Conservation (phyloP, 2,329 filamentous ascomycete species). For the Curvularia sp. region DNA sequence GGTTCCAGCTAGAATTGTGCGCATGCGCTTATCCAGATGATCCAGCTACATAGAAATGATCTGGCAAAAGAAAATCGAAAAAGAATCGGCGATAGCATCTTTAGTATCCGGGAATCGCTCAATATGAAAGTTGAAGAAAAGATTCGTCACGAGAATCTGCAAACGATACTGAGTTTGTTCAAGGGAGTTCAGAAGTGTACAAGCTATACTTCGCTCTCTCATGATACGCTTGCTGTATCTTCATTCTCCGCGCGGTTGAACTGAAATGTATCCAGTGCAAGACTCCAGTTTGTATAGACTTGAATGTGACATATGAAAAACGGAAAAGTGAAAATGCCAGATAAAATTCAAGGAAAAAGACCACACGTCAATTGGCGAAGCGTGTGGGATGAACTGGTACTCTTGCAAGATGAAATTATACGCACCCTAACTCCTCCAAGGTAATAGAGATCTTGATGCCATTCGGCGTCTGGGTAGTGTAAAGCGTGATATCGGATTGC, state of each 20-base stretch:
- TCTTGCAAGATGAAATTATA: neutral
- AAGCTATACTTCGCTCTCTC: neutral
- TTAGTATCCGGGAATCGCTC: neutral
- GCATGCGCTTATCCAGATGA: neutral
- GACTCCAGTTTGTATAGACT: neutral
- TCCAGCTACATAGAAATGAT: neutral
- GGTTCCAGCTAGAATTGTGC: neutral
- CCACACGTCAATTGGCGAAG: neutral
- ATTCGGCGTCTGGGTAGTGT: constrained; percentile 84
- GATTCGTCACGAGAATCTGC: neutral
- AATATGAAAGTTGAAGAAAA: neutral
- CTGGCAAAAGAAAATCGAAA: neutral
- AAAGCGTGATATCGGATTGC: constrained; percentile 74
- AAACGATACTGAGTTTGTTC: neutral
- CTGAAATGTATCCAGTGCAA: neutral
- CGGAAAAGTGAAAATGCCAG: neutral
- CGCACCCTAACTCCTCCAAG: constrained; percentile 76
- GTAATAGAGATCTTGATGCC: constrained; percentile 89
- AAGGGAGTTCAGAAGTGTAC: neutral
- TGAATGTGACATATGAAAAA: neutral
- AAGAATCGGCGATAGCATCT: neutral
- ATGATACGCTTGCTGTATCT: neutral
- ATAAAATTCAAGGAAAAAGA: neutral
- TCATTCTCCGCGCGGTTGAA: neutral
- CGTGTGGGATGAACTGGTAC: neutral